Base-by-base conservation (phyloP, 2,329 filamentous ascomycete genomes). In the Malbranchea zuffiana region DNA sequence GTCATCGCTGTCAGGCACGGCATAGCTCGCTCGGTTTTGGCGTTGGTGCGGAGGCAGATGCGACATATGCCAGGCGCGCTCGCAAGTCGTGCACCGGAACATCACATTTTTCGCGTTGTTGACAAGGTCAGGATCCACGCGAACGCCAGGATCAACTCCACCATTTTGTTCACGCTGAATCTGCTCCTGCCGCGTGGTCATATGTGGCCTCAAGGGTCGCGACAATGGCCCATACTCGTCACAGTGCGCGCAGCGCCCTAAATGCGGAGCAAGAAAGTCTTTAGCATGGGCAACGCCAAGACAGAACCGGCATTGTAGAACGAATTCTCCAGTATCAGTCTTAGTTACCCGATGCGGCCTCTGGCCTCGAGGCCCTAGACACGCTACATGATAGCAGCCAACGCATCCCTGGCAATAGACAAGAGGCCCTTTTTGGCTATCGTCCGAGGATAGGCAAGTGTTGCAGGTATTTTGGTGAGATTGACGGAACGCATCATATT, bases 321-420 rank as follows among this genome's bases (percentile, higher is more conserved):
- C 78, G 49, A 93, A 96, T 24, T 80, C 61, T 2, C 80, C 75
- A 1, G 80, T 67, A 2, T 68, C 78, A 35, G 95, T 61, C 56
- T 96, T 98, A 16, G 86, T 96, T 6, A 84, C 84, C 23, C 90
- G 64, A 55, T 96, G 90, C n/a, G 94, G 85, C 42, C 90, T 73
- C 8, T 57, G 66, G 35, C 71, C 73, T 33, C 90, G 75, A 32
- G 70, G 67, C 1, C 88, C 86, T 18, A 98, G 68, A 52, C 90
- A 98, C 26, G 63, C 63, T 56, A 82, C 84, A 60, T 98, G 90
- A 48, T 85, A 94, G 0, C 82, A 71, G 32, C 79, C 67, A 2
- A 80, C 85, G 55, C 90, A 98, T 19, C 90, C 90, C 61, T 98
- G 92, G 49, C 90, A 98, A 52, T 80, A 78, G 21, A 98, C 71